Evolutionary conservation across 2,329 filamentous ascomycete genomes (phyloP), one percentile per base, ranked within the genome.

Genomic region (Domatiomyces globalis): DNA sequence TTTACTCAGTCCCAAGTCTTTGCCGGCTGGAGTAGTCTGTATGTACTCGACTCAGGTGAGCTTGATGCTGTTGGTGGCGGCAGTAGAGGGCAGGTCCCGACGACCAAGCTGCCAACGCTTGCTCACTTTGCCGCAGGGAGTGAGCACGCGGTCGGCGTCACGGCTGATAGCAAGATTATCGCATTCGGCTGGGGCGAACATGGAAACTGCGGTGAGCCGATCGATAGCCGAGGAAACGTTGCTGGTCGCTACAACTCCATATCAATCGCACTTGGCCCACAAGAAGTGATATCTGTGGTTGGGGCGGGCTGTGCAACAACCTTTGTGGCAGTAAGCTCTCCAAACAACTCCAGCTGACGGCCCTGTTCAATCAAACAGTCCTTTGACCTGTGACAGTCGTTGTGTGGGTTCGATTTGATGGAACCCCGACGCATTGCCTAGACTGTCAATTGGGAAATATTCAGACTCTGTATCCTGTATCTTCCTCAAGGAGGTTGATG

Each of bases 171-270:
- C 1, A 77, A 82, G 48, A 79, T 95, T 1, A 69, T 94, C 47
- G 79, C 86, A 1, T 96, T 90, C 87, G 92, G 92, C 18, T 98
- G 92, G 92, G 89, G 88, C 1, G 90, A 96, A 68, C 92, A 98
- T 69, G 92, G 92, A 1, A 98, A 98, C 65, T 98, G 92, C 65
- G 92, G 92, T 2, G 78, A 80, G 36, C 72, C 76, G 43, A 72
- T 70, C 10, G 78, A 80, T 55, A 70, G 75, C 17, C 71, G 76
- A 55, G 80, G 79, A 48, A 79, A 85, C 66, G 80, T 88, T 45
- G 83, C 82, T 57, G 83, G 77, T 8, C 73, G 73, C 54, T 86
- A 77, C 73, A 88, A 83, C 63, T 69, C 78, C 53, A 53, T 58
- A 45, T n/a, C 46, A 12, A 20, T 51, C 36, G 46, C 52, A 20